Percentiles rank a stretch among this genome's conserved stretches.
These are phyloP conservation scores for Coelastrella sp. DNA, from an alignment of 139 green algal genomes.

Conservation along the genomic window DNA sequence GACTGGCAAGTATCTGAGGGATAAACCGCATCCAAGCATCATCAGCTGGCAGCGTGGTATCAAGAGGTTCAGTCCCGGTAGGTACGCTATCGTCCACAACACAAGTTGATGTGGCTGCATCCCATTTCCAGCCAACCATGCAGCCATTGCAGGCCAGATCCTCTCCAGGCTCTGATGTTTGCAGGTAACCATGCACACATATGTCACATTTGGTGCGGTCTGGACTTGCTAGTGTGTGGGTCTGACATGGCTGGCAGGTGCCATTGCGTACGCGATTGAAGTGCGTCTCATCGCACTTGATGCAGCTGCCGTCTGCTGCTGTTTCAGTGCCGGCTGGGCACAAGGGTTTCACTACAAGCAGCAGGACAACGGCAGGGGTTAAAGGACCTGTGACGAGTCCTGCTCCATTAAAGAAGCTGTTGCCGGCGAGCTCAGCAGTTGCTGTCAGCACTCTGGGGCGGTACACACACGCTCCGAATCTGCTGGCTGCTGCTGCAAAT, in stretches of 20 bases:
- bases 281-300: background rate
- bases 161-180: slow-evolving; percentile 18
- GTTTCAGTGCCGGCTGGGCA: slow-evolving; percentile 24
- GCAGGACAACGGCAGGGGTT: background rate
- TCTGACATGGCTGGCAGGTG: background rate
- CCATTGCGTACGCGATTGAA: slow-evolving; percentile 9
- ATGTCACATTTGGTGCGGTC: slow-evolving; percentile 19
- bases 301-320: background rate
- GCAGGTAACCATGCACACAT: background rate
- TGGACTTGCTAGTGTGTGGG: slow-evolving; percentile 20
- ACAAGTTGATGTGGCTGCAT: background rate
- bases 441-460: too few species aligned
- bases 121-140: slow-evolving; percentile 18
- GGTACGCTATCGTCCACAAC: background rate
- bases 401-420: background rate
- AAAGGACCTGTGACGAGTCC: background rate
- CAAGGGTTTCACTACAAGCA: background rate
- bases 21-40: slow-evolving; percentile 9
- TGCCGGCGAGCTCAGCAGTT: background rate
- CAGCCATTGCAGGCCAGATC: slow-evolving; percentile 16
- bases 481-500: too few species aligned
- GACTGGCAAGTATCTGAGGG: background rate
- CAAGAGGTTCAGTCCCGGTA: background rate
- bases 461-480: too few species aligned
- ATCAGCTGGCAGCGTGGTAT: background rate